Base-by-base conservation (phyloP, 768 basidiomycete species). In the Lactarius quietus region DNA sequence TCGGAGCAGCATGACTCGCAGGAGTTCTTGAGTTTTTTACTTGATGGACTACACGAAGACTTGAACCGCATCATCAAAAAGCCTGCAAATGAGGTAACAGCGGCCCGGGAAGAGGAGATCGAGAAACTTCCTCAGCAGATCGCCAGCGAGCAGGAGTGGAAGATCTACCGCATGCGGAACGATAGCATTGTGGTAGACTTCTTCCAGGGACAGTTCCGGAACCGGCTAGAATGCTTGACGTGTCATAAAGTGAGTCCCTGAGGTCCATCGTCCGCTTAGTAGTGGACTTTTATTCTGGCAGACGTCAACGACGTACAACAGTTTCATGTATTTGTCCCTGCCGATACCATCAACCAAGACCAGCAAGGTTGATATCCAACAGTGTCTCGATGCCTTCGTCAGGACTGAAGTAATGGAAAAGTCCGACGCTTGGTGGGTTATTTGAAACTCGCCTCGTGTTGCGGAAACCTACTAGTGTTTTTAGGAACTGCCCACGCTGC, bases 221-320 rank as follows among this genome's bases (percentile, higher is more conserved):
- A 90, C 77, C 82, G 87, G 61, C 76, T 99, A 77, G 84, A 92
- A 71, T 99, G 96, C 75, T 73, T 94, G 73, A 96, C 90, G 5
- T 99, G 96, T 74, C 81, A 86, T 67, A 92, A 92, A 76, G 95
- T 95, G 67, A 48, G 82, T 73, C 20, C 17, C 45, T 76, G 41
- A 23, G n/a, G 18, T 35, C 10, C 12, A 23, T 26, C 48, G 45
- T 59, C 51, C 61, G 54, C 57, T 55, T 59, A 33, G 53, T 18
- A n/a, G 28, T 64, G 73, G 45, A 74, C 61, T 54, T 52, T 41
- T 43, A 48, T 56, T 59, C 38, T 70, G 28, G 53, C 12, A 98
- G 95, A 98, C 95, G 6, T 97, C 95, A 33, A 98, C 95, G 31
- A 98, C 95, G 6, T 98, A 95, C 71, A 97, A 98, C 73, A 83